Percentiles rank a stretch among this genome's conserved stretches.
These are phyloP conservation scores for Oryza australiensis DNA, from an alignment of 176 grass and related monocot species.

Conservation along the genomic window DNA sequence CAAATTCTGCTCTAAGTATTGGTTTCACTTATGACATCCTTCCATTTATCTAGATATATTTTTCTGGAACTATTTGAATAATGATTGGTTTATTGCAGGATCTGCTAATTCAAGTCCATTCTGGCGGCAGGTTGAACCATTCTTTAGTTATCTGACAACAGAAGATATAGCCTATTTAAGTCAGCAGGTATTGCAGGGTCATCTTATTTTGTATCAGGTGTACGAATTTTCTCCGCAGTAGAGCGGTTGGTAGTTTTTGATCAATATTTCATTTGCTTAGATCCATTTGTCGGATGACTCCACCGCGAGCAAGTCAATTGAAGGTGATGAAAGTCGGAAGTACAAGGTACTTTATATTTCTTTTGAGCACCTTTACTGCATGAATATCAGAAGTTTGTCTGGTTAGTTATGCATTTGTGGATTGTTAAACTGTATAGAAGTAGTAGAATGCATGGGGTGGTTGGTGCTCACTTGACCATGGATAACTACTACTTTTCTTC, in stretches of 20 bases:
- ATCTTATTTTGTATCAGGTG: slow-evolving; percentile 30
- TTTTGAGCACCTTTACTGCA: slow-evolving; percentile 9
- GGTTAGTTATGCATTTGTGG: slow-evolving; percentile 3
- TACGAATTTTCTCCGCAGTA: neutral
- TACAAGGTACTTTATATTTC: slow-evolving; percentile 51
- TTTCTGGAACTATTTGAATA: slow-evolving; percentile 10
- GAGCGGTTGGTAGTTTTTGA: slow-evolving; percentile 33
- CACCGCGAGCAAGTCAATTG: slow-evolving; percentile 39
- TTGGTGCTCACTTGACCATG: slow-evolving; percentile 10
- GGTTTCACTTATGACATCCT: slow-evolving; percentile 29
- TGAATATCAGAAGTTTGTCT: slow-evolving; percentile 5
- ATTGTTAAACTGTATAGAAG: slow-evolving; percentile 13
- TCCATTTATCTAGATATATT: neutral
- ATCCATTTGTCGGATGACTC: slow-evolving; percentile 50
- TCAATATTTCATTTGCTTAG: slow-evolving; percentile 50
- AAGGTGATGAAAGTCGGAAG: slow-evolving; percentile 52
- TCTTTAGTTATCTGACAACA: slow-evolving; percentile 55
- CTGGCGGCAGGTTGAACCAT: slow-evolving; percentile 63
- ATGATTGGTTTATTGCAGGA: slow-evolving; percentile 49
- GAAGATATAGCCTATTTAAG: slow-evolving; percentile 61
- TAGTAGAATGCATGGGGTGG: slow-evolving; percentile 1
- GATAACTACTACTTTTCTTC: neutral
- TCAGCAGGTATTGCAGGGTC: slow-evolving; percentile 50
- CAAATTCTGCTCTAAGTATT: slow-evolving; percentile 61
- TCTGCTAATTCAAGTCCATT: slow-evolving; percentile 41